Conservation (phyloP, 1,139 yeast species). For the Pichiaceae sp. region DNA sequence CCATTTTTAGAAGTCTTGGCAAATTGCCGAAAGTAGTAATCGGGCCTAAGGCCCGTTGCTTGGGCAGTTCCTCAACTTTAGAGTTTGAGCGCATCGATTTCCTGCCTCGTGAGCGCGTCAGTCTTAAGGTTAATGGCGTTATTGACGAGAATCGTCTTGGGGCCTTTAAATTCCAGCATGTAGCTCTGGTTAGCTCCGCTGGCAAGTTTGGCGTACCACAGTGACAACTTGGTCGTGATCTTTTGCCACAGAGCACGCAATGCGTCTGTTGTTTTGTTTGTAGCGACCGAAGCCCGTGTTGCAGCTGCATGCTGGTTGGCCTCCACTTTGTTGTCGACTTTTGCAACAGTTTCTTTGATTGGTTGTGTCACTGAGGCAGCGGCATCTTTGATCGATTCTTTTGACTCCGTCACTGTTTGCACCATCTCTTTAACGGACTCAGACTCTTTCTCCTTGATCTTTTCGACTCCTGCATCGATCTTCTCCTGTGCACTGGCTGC, state of each 20-base stretch:
- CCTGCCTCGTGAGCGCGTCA: constrained; percentile 15
- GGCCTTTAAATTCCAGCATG: constrained; percentile 20
- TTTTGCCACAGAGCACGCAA: neutral
- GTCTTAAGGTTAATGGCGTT: constrained; percentile 17
- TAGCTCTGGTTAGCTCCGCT: constrained; percentile 14
- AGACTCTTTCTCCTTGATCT: neutral
- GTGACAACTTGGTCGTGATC: neutral
- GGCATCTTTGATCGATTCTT: neutral
- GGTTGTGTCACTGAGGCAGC: neutral
- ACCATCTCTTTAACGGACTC: neutral
- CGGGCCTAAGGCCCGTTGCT: no score
- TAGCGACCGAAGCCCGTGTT: neutral
- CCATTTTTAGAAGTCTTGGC: no score
- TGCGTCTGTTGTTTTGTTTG: neutral
- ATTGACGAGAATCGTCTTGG: constrained; percentile 19
- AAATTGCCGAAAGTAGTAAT: no score
- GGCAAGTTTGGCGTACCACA: constrained; percentile 3
- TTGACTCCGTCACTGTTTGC: neutral
- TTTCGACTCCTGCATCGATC: neutral
- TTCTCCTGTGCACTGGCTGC: neutral
- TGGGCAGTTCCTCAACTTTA: no score
- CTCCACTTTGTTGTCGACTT: no score
- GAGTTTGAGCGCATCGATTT: constrained; percentile 11
- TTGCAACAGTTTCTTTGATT: neutral
- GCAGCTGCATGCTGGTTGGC: no score